phyloP scores from a whole-genome alignment of 2,329 filamentous ascomycete species.

The Pseudogymnoascus sp. region DNA sequence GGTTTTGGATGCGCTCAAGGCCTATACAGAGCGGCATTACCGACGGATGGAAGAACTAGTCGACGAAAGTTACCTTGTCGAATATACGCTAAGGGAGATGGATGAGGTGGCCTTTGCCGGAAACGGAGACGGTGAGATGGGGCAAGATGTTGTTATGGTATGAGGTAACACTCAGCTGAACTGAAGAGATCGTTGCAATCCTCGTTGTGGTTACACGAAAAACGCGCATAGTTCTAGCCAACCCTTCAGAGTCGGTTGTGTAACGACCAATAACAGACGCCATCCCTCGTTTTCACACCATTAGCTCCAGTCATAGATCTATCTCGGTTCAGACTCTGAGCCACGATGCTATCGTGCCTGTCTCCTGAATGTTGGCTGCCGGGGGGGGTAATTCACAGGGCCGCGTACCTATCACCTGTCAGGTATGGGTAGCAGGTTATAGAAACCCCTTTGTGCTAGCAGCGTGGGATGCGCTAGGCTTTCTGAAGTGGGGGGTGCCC shows the following conservation, averaged over 20 bases:
- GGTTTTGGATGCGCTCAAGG: constrained; percentile 76
- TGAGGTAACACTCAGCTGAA: not conserved
- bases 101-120: constrained; percentile 41
- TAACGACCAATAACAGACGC: not conserved
- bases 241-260: not conserved
- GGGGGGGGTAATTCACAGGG: not conserved
- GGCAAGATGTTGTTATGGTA: constrained; percentile 9
- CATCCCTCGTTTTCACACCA: not conserved
- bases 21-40: constrained; percentile 91
- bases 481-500: not conserved
- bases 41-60: constrained; percentile 80
- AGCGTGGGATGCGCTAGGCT: not conserved
- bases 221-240: not conserved
- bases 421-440: not conserved
- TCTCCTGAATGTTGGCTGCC: not conserved
- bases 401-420: not conserved
- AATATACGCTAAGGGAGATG: constrained; percentile 92
- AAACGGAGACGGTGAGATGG: constrained; percentile 10
- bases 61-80: constrained; percentile 89
- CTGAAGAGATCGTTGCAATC: not conserved
- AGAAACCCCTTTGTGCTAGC: not conserved
- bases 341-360: not conserved
- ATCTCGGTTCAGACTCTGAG: not conserved
- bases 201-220: not conserved
- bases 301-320: not conserved